Percentiles rank a stretch among this genome's conserved stretches.
Evolutionary conservation across 2,329 filamentous ascomycete species (phyloP).

Genomic region (Dactylonectria macrodidyma): DNA sequence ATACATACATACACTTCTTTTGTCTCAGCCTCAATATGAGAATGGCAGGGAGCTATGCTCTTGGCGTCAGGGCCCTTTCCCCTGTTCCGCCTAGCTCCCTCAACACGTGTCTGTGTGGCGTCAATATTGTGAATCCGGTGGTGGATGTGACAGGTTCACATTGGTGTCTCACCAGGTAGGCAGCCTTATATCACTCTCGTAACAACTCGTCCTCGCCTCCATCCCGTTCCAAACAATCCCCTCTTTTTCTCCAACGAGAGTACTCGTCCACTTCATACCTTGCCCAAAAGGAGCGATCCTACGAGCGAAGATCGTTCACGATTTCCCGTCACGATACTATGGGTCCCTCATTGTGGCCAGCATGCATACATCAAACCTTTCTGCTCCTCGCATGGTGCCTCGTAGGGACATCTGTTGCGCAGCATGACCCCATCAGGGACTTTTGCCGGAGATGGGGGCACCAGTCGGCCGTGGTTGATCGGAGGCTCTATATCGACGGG

Average conservation of each 20-base stretch:
- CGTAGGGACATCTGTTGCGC: background rate
- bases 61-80: background rate
- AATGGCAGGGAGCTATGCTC: background rate
- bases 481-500: slow-evolving; percentile 30
- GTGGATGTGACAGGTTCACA: background rate
- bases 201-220: background rate
- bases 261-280: background rate
- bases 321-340: background rate
- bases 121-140: background rate
- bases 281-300: background rate
- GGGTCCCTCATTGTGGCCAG: background rate
- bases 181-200: background rate
- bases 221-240: background rate
- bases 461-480: slow-evolving; percentile 30
- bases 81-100: background rate
- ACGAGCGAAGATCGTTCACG: background rate
- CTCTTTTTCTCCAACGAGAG: background rate
- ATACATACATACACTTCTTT: no score
- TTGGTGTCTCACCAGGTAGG: background rate
- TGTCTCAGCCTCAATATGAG: background rate
- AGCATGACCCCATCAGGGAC: slow-evolving; percentile 18
- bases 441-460: slow-evolving; percentile 32
- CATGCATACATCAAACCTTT: background rate
- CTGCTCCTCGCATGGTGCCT: background rate
- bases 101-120: background rate